These are phyloP conservation scores for Penstemon newberryi DNA, from an alignment of 257 asterid species.

Conservation along the genomic window DNA sequence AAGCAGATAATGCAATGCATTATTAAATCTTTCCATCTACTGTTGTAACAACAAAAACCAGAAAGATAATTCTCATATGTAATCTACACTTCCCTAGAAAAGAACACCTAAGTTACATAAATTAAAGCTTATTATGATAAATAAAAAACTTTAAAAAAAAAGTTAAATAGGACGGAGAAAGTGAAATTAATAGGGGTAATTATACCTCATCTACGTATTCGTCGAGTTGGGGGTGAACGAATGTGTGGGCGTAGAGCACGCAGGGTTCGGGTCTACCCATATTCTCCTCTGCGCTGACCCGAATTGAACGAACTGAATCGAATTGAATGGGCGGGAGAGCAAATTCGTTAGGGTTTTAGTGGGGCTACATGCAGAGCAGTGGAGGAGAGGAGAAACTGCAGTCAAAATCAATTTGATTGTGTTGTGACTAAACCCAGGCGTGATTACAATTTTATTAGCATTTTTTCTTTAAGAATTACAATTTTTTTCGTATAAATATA, in stretches of 20 bases:
- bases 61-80: too few relatives aligned
- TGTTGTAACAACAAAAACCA: too few relatives aligned
- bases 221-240: conserved; percentile 68
- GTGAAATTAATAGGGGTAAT: neutral
- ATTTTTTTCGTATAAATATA: too few relatives aligned
- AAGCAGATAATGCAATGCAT: neutral
- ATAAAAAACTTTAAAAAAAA: too few relatives aligned
- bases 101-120: too few relatives aligned
- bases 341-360: conserved; percentile 22
- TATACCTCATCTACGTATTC: conserved; percentile 92
- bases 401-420: neutral
- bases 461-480: too few relatives aligned
- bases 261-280: conserved; percentile 94
- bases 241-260: conserved; percentile 88
- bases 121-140: too few relatives aligned
- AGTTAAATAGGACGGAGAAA: neutral
- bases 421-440: too few relatives aligned
- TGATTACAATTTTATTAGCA: too few relatives aligned
- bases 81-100: too few relatives aligned
- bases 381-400: neutral
- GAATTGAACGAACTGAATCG: neutral
- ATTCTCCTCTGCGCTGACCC: conserved; percentile 23
- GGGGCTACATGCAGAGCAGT: neutral
- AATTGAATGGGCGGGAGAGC: conserved; percentile 15
- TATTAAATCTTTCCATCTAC: too few relatives aligned